Evolutionary conservation across 345 rosid genomes (phyloP).

Genomic region (Angophora floribunda): DNA sequence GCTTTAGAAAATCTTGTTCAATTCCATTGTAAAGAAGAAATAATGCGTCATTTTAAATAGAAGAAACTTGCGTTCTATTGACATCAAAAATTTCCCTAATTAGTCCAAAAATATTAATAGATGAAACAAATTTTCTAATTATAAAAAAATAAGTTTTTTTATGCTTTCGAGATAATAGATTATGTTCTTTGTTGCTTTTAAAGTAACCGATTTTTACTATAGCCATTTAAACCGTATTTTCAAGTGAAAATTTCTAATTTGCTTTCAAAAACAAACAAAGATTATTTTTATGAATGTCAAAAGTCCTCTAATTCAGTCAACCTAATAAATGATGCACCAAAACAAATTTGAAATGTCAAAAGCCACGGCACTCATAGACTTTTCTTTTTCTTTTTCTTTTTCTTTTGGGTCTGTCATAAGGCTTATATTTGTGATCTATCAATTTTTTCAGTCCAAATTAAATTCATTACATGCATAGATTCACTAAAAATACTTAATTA

Average conservation of each 20-base stretch:
- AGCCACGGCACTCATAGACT: no score
- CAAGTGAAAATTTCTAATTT: background rate
- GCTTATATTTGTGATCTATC: no score
- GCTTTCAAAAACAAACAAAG: background rate
- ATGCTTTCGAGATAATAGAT: background rate
- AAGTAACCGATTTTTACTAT: background rate
- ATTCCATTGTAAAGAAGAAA: background rate
- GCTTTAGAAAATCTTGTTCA: background rate
- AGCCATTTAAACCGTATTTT: background rate
- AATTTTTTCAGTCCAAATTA: no score
- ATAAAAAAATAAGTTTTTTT: background rate
- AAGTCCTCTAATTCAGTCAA: no score
- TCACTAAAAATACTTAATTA: no score
- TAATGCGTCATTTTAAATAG: background rate
- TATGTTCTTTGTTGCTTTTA: background rate
- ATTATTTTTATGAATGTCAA: background rate
- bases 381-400: no score
- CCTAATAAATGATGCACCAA: no score
- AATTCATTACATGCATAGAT: no score
- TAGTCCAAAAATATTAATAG: background rate
- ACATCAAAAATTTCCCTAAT: background rate
- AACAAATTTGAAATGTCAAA: no score
- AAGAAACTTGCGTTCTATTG: background rate
- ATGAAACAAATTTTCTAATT: background rate
- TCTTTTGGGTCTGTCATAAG: no score